Base-by-base conservation (phyloP, 352 stramenopile genomes). In the Globisporangium rhizosaccharum region DNA sequence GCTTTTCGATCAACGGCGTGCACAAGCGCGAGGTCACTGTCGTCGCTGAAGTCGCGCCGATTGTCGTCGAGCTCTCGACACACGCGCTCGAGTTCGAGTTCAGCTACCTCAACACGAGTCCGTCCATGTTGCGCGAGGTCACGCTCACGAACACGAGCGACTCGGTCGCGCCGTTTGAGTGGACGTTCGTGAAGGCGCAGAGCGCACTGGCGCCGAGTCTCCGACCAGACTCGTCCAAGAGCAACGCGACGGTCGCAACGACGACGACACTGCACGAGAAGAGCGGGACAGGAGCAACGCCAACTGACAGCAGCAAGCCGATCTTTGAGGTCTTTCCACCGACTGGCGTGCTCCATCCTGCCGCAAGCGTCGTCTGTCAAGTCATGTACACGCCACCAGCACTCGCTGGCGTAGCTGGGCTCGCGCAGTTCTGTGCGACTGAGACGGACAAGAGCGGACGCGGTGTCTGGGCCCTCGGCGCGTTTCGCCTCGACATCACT, bases 111-210 rank as follows among this genome's bases (percentile, higher is more conserved):
- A 75, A 90, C 52, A 67, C 81, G 15, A 81, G 64, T 44, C 57
- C 73, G 0, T 74, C 67, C 0, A 72, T 96, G 51, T 53, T 69
- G 20, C 67, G 83, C 26, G 76, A 91, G 5, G 57, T 98, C 0
- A 65, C 75, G 10, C 59, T 98, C 28, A 90, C 76, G 0, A 98
- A 98, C 65, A 92, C 90, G 2, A 96, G 92, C 46, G 95, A 98
- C 44, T 94, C 88, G 0, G 60, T 75, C 9, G 93, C 91, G 8
- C 69, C 88, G 6, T 98, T 97, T 60, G 33, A 70, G 15, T 98
- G 93, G 94, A 79, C 53, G 14, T 15, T 67, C 36, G 39, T 72
- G 12, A 65, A 67, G 41, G 18, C 61, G 30, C 17, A 56, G 59
- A 47, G 18, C 41, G 17, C 44, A 49, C 14, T 18, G n/a, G 44